Evolutionary conservation across 495 filamentous ascomycete genomes (phyloP), one percentile per base, ranked within the genome.

Genomic region (Symbiotaphrina buchneri): DNA sequence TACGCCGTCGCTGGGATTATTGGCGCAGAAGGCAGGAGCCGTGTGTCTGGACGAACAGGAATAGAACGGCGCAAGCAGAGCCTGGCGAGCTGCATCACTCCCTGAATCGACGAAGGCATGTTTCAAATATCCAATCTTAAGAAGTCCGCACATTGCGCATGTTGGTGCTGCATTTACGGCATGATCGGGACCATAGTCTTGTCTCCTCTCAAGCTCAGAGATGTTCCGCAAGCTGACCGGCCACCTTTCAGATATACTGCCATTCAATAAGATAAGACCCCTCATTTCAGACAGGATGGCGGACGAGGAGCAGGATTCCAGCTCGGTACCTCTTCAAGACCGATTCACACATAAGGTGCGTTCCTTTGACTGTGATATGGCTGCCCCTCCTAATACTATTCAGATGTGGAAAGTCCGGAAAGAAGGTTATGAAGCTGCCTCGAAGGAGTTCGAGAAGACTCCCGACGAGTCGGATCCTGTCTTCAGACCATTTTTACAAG

Each of bases 341-440:
- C 67, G 80, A 44, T 91, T 84, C 49, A 51, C 70, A 25, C 82
- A 94, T 58, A 94, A 94, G 66, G 75, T 80, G 45, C 41, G 62
- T 44, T 16, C n/a, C n/a, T 28, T 39, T 16, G 38, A 26, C 30
- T 41, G n/a, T 4, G 32, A 10, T 21, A 36, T 30, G n/a, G 28
- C 21, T 19, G 6, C 21, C 14, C 26, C 31, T 29, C 34, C 14
- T 2, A 3, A 11, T 18, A 31, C n/a, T 18, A 31, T 30, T 21
- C 44, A 87, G 74, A 71, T 76, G 46, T 99, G 87, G 87, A 99
- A 99, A 63, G 87, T 87, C 25, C 66, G 87, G 39, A 99, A 99
- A 51, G 65, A 69, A 47, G 87, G 75, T 29, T 99, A 95, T 51
- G 87, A 95, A 56, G 81, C 85, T 38, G 85, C 81, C 26, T 68